Percentiles rank a stretch among this genome's conserved stretches.
phyloP scores from a whole-genome alignment of 352 stramenopile species.

The Globisporangium iwayamae region DNA sequence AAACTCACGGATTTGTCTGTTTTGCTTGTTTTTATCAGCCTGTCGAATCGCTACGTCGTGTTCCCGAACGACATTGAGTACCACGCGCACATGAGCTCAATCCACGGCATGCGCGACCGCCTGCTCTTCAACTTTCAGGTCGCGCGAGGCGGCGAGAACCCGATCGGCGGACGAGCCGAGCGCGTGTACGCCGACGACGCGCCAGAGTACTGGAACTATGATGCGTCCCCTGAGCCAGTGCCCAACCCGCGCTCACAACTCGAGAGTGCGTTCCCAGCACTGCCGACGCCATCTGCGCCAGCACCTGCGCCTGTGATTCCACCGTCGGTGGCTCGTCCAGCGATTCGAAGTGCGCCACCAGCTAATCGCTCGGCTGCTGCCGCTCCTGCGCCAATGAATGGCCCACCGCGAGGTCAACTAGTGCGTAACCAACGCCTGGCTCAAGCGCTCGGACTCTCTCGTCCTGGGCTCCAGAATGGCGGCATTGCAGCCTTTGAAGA shows the following conservation, averaged over 20 bases:
- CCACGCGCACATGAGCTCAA: constrained; percentile 76
- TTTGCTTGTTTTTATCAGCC: constrained; percentile 23
- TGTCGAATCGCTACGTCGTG: constrained; percentile 84
- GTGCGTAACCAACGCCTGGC: constrained; percentile 67
- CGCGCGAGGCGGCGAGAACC: constrained; percentile 49
- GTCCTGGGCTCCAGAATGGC: constrained; percentile 32
- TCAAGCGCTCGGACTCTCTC: constrained; percentile 51
- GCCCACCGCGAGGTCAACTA: constrained; percentile 44
- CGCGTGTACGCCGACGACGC: constrained; percentile 30
- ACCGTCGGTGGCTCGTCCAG: constrained; percentile 38
- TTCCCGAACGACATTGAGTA: constrained; percentile 87
- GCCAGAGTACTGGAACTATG: constrained; percentile 63
- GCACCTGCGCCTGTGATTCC: constrained; percentile 33
- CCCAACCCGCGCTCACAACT: constrained; percentile 25
- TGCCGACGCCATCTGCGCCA: constrained; percentile 41
- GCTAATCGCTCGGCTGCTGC: not conserved
- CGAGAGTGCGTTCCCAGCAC: constrained; percentile 64
- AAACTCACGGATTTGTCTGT: not conserved
- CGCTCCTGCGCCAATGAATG: constrained; percentile 17
- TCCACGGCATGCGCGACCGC: constrained; percentile 70
- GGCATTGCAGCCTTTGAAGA: constrained; percentile 58
- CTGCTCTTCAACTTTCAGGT: constrained; percentile 78
- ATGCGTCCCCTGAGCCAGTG: constrained; percentile 22
- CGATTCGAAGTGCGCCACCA: constrained; percentile 16
- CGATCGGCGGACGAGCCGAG: constrained; percentile 30